Percentiles rank a stretch among this genome's conserved stretches.
Conservation (phyloP, 306 rosid species). For the Acacia melanoxylon region DNA sequence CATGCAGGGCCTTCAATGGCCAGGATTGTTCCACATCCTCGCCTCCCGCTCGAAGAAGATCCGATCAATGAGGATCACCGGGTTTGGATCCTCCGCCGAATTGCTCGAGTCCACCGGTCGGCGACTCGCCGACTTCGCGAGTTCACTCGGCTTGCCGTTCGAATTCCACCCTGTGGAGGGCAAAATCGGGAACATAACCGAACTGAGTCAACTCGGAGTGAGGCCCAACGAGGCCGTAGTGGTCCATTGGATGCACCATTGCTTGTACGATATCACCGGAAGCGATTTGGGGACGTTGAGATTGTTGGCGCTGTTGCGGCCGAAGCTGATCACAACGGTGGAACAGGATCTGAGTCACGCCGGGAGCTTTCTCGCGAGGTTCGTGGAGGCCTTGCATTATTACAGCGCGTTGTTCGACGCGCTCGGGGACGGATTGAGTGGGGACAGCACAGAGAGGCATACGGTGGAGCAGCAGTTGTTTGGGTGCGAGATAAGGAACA, state of each 20-base stretch:
- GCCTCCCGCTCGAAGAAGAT: conserved; percentile 79
- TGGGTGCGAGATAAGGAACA: conserved; percentile 91
- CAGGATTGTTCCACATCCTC: conserved; percentile 93
- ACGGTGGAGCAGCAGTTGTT: conserved; percentile 94
- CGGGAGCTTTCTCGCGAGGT: conserved; percentile 79
- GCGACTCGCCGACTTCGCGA: conserved; percentile 89
- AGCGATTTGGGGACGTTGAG: conserved; percentile 80
- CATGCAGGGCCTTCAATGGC: conserved; percentile 99
- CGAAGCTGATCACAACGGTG: conserved; percentile 76
- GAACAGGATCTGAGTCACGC: conserved; percentile 96
- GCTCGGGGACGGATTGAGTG: conserved; percentile 74
- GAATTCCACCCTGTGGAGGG: conserved; percentile 87
- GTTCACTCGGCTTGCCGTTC: conserved; percentile 75
- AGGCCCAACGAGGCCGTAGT: conserved; percentile 66
- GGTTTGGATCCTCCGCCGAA: conserved; percentile 89
- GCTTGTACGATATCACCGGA: conserved; percentile 86
- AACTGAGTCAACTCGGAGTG: conserved; percentile 70
- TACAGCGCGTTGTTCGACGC: conserved; percentile 99
- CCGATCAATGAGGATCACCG: conserved; percentile 86
- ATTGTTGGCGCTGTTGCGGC: conserved; percentile 57
- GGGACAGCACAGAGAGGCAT: conserved; percentile 77
- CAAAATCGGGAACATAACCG: conserved; percentile 77
- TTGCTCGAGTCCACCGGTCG: conserved; percentile 81
- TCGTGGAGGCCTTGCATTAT: conserved; percentile 95
- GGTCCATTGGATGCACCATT: conserved; percentile 99